phyloP scores from a whole-genome alignment of 495 filamentous ascomycete genomes.

The Glarea lozoyensis region DNA sequence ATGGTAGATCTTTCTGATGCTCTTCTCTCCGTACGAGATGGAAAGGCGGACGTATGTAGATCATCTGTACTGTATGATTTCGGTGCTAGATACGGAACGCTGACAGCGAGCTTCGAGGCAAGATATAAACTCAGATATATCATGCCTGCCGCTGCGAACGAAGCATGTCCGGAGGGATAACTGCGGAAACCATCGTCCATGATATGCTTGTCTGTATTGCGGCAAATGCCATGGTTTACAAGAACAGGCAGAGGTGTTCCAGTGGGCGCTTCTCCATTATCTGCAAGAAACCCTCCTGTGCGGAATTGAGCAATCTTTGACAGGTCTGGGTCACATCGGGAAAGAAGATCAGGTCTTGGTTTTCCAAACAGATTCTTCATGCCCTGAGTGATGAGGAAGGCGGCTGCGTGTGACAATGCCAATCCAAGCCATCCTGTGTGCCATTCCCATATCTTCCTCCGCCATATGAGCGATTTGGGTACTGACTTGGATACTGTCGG shows the following conservation, averaged over 20 bases:
- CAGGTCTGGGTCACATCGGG: slow-evolving; percentile 53
- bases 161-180: slow-evolving; percentile 65
- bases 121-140: slow-evolving; percentile 70
- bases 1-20: not conserved
- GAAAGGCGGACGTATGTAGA: slow-evolving; percentile 35
- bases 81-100: slow-evolving; percentile 47
- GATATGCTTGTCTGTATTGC: slow-evolving; percentile 48
- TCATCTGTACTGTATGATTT: slow-evolving; percentile 24
- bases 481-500: slow-evolving; percentile 58
- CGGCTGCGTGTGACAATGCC: slow-evolving; percentile 51
- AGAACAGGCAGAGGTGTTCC: no score
- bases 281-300: slow-evolving; percentile 27
- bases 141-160: slow-evolving; percentile 63
- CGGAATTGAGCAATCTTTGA: slow-evolving; percentile 32
- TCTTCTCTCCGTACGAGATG: slow-evolving; percentile 30
- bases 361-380: slow-evolving; percentile 86
- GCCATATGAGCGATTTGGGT: slow-evolving; percentile 55
- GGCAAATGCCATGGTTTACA: slow-evolving; percentile 61
- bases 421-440: slow-evolving; percentile 74
- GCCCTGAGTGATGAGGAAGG: slow-evolving; percentile 71
- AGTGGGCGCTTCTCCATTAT: slow-evolving; percentile 25
- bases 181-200: slow-evolving; percentile 81
- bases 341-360: slow-evolving; percentile 73
- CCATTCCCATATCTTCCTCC: slow-evolving; percentile 74
- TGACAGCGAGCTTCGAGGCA: slow-evolving; percentile 52